Evolutionary conservation across 345 rosid species (phyloP), one percentile per base, ranked within the genome.

Genomic region (Litchi chinensis): DNA sequence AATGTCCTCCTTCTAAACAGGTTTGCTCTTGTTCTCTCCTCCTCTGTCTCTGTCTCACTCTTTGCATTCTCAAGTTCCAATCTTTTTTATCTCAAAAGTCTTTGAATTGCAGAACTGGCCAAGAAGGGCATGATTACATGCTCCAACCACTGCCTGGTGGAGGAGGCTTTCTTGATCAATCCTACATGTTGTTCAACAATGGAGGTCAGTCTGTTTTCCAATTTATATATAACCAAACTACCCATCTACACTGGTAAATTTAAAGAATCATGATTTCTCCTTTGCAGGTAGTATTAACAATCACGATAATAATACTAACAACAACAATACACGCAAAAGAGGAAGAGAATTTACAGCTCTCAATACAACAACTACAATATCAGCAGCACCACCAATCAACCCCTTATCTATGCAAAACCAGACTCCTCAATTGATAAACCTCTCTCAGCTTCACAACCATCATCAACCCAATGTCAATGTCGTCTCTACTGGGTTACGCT

Each of bases 401-500:
- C 79, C 80, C 8, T 84, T 82, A 46, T 80, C 86, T 68, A 44
- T 87, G 80, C 91, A 87, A 71, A 60, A 86, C 46, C 91, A 89
- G 72, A 74, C 88, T 67, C 76, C 88, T 52, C 95, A 90, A 76
- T 59, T 90, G 6, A 81, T 91, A 60, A 88, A 86, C 79, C 85
- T 89, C 56, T 85, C 93, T 63, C 92, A 84, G 79, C 89, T 90
- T 71, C 95, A 86, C 74, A 57, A 79, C 22, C 79, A 83, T 21
- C 81, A 76, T 12, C 63, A 83, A 44, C 80, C 87, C 74, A 90
- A 88, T 85, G 89, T 87, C 74, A 90, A 88, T 84, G 90, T 87
- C 21, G 93, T 95, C 73, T 95, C 98, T 41, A 95, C 96, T 5
- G 98, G 97, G 39, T 91, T 93, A 77, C 90, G 86, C 0, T 87